Conservation (phyloP, 257 asterid species). For the Leonotis leonurus region DNA sequence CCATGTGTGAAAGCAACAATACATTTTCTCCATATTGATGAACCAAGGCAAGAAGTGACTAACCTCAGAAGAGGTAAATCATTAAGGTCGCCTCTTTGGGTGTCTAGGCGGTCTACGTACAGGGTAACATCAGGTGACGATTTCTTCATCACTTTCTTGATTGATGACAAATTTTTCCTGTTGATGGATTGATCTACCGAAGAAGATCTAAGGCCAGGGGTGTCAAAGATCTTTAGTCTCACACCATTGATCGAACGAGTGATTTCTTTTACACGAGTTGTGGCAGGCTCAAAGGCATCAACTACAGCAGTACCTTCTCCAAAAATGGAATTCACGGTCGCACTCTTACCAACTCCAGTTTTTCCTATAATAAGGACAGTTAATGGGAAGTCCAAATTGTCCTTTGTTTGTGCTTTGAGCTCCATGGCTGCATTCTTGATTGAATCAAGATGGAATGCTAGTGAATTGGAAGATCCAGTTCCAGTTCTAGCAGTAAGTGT, state of each 20-base stretch:
- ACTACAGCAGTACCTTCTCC: conserved; percentile 40
- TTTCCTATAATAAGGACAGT: conserved; percentile 70
- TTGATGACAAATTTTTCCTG: conserved; percentile 37
- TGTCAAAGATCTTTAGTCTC: conserved; percentile 60
- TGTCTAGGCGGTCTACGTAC: conserved; percentile 71
- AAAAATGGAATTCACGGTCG: conserved; percentile 79
- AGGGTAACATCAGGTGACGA: conserved; percentile 67
- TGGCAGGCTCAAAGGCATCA: conserved; percentile 66
- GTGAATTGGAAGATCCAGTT: conserved; percentile 23
- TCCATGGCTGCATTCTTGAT: conserved; percentile 32
- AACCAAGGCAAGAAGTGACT: conserved; percentile 50
- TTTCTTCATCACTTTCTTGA: conserved; percentile 49
- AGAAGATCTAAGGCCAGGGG: conserved; percentile 72
- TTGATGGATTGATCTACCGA: conserved; percentile 40
- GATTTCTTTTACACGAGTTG: conserved; percentile 43
- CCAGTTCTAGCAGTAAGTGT: conserved; percentile 33
- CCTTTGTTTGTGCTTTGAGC: conserved; percentile 33
- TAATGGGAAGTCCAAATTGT: conserved; percentile 27
- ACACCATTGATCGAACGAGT: conserved; percentile 44
- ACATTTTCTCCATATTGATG: conserved; percentile 58
- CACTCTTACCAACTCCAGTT: conserved; percentile 93
- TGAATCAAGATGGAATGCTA: conserved; percentile 25
- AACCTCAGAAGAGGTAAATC: conserved; percentile 54
- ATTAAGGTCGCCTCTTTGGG: conserved; percentile 25
- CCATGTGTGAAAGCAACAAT: conserved; percentile 69